Conservation (phyloP, 208 protist genomes). For the Crithidia sp. region DNA sequence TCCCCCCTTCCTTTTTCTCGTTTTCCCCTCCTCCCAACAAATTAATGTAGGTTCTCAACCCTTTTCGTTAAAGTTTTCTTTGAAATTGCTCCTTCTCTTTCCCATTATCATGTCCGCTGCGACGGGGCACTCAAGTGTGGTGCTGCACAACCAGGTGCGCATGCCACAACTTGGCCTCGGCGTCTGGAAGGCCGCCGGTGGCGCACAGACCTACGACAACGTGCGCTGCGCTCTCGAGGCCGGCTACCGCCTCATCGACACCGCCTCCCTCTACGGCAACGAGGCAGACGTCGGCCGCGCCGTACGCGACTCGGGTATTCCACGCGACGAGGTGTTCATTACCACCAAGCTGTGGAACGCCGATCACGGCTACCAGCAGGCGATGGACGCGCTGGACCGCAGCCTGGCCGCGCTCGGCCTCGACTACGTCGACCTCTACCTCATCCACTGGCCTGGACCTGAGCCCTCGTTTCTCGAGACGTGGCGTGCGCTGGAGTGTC, state of each 20-base stretch:
- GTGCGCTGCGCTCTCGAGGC: slow-evolving; percentile 57
- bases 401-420: slow-evolving; percentile 84
- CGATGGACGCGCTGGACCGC: slow-evolving; percentile 69
- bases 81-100: neutral
- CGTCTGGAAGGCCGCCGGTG: slow-evolving; percentile 52
- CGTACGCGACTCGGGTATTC: slow-evolving; percentile 60
- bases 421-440: slow-evolving; percentile 95
- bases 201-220: slow-evolving; percentile 41
- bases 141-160: slow-evolving; percentile 49
- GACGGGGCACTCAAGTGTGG: slow-evolving; percentile 19
- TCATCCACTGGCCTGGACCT: slow-evolving; percentile 96
- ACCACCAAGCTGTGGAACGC: slow-evolving; percentile 90
- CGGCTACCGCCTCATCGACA: slow-evolving; percentile 92
- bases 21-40: too few relatives aligned
- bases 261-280: slow-evolving; percentile 84
- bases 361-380: slow-evolving; percentile 66
- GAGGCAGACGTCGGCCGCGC: slow-evolving; percentile 66
- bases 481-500: slow-evolving; percentile 72
- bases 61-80: too few relatives aligned
- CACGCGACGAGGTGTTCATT: slow-evolving; percentile 89
- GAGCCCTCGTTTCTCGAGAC: slow-evolving; percentile 53
- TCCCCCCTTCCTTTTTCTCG: too few relatives aligned
- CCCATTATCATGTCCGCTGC: neutral
- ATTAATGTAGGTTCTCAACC: too few relatives aligned
- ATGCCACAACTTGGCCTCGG: slow-evolving; percentile 83